Conservation (phyloP, 2,329 filamentous ascomycete genomes). For the Xylaria sp. region DNA sequence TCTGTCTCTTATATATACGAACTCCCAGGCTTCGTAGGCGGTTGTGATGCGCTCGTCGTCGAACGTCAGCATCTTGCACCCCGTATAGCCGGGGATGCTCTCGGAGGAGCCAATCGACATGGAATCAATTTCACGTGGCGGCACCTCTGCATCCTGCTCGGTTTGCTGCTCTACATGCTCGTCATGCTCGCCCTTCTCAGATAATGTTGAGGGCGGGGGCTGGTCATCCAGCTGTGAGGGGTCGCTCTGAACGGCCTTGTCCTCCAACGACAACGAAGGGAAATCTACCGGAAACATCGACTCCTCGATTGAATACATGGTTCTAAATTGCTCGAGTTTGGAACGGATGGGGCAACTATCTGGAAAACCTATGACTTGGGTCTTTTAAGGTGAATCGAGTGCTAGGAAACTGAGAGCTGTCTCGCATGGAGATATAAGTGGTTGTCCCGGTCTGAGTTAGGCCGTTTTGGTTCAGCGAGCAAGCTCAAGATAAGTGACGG, state of each 20-base stretch:
- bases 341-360: neutral
- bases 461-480: neutral
- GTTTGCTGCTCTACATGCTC: too few relatives aligned
- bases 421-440: neutral
- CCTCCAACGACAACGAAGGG: neutral
- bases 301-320: constrained; percentile 1
- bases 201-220: neutral
- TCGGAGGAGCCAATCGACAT: constrained; percentile 9
- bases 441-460: neutral
- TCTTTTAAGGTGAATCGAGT: neutral
- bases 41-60: constrained; percentile 7
- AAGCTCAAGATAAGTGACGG: neutral
- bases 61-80: constrained; percentile 5
- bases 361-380: neutral
- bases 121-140: constrained; percentile 7
- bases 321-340: neutral
- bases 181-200: neutral
- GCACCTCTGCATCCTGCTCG: neutral
- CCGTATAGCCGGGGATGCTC: constrained; percentile 3
- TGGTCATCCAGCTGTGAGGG: neutral
- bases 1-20: constrained; percentile 3
- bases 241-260: neutral
- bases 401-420: neutral
- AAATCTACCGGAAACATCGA: neutral
- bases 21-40: constrained; percentile 17